These are phyloP conservation scores for Oidiodendron maius DNA, from an alignment of 495 filamentous ascomycete genomes.

Conservation along the genomic window DNA sequence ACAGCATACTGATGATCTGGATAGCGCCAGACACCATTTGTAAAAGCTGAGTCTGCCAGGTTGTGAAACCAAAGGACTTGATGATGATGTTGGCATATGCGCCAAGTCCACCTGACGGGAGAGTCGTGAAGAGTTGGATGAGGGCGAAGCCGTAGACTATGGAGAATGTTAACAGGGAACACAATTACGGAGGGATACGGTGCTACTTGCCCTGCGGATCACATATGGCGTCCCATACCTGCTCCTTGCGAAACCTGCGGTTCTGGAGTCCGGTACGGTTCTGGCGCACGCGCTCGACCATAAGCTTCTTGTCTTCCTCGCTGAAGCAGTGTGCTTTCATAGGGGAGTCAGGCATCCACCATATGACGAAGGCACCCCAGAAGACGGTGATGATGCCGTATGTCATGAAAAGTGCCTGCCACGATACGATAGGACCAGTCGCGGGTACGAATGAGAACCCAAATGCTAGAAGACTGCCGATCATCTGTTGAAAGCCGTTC, in stretches of 20 bases:
- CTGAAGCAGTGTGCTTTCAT: slow-evolving; percentile 63
- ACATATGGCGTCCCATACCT: slow-evolving; percentile 49
- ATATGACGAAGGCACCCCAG: slow-evolving; percentile 57
- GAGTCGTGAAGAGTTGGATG: slow-evolving; percentile 58
- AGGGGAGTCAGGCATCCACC: slow-evolving; percentile 61
- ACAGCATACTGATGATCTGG: slow-evolving; percentile 58
- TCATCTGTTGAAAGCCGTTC: slow-evolving; percentile 50
- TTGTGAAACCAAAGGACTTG: slow-evolving; percentile 38
- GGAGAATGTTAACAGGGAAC: too few species aligned
- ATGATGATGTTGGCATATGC: slow-evolving; percentile 61
- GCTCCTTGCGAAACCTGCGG: slow-evolving; percentile 60
- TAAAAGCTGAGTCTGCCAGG: slow-evolving; percentile 46
- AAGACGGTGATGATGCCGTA: slow-evolving; percentile 55
- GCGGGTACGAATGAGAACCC: not conserved
- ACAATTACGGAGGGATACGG: too few species aligned
- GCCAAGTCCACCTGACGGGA: slow-evolving; percentile 60
- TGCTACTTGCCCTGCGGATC: slow-evolving; percentile 41
- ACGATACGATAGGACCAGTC: slow-evolving; percentile 1
- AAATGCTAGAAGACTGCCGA: slow-evolving; percentile 12
- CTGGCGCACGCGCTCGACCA: slow-evolving; percentile 54
- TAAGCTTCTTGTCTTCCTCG: slow-evolving; percentile 51
- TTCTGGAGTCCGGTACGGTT: slow-evolving; percentile 68
- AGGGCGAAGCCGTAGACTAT: too few species aligned
- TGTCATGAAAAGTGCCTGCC: slow-evolving; percentile 48
- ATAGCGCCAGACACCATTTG: slow-evolving; percentile 66